These are phyloP conservation scores for Selenicereus undatus DNA, from an alignment of 148 eudicot genomes.

Conservation along the genomic window DNA sequence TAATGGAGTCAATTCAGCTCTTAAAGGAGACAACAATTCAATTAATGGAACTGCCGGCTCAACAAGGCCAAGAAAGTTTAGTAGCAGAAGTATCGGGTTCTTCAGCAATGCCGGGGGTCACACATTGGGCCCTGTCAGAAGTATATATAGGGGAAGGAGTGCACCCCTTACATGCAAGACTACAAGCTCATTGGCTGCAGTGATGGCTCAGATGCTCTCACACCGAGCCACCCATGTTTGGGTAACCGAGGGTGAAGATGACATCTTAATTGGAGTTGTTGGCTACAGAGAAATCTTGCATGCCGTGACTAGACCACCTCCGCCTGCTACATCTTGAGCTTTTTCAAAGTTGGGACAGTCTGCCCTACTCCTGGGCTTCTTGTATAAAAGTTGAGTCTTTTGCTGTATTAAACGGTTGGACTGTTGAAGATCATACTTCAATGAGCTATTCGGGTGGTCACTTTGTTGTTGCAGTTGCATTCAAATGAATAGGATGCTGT, in stretches of 20 bases:
- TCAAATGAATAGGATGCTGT: background rate
- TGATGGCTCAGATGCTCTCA: conserved; percentile 98
- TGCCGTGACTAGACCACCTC: conserved; percentile 67
- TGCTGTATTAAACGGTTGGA: background rate
- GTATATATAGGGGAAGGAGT: conserved; percentile 88
- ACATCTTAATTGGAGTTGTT: conserved; percentile 72
- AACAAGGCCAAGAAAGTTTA: conserved; percentile 50
- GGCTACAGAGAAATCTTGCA: conserved; percentile 84
- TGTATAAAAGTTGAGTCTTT: background rate
- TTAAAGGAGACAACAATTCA: conserved; percentile 24
- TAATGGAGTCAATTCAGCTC: conserved; percentile 18
- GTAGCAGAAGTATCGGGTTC: conserved; percentile 80
- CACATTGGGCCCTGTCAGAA: conserved; percentile 45
- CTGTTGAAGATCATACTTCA: background rate
- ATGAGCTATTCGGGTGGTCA: background rate
- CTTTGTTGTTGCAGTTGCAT: background rate
- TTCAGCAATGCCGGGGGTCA: conserved; percentile 47
- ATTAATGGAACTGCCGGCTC: conserved; percentile 14
- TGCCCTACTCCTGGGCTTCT: background rate
- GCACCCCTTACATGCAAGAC: conserved; percentile 79
- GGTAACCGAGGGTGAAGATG: conserved; percentile 91
- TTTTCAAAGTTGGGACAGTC: background rate
- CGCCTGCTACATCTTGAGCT: background rate
- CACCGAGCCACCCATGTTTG: conserved; percentile 93
- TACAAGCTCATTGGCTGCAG: conserved; percentile 85